phyloP scores from a whole-genome alignment of 805 yeast species.

The Candida pini region DNA sequence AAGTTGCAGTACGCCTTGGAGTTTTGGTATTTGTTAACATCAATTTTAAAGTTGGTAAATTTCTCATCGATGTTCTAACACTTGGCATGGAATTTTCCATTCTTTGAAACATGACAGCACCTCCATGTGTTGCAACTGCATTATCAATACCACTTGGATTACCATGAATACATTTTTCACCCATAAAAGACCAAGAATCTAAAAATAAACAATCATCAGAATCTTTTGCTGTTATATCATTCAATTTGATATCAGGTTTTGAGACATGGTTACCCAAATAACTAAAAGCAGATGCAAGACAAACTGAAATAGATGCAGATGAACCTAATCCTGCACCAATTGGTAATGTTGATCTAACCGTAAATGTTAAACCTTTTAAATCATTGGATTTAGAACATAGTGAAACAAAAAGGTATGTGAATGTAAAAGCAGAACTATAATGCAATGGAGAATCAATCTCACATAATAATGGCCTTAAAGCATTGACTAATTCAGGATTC shows the following conservation, averaged over 20 bases:
- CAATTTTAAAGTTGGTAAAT: slow-evolving; percentile 68
- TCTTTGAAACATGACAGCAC: slow-evolving; percentile 88
- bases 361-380: slow-evolving; percentile 51
- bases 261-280: slow-evolving; percentile 51
- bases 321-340: slow-evolving; percentile 97
- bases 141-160: slow-evolving; percentile 96
- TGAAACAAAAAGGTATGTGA: slow-evolving; percentile 68
- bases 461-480: slow-evolving; percentile 38
- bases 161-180: slow-evolving; percentile 94
- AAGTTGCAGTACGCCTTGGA: slow-evolving; percentile 81
- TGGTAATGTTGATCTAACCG: slow-evolving; percentile 79
- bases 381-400: slow-evolving; percentile 42
- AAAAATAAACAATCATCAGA: slow-evolving; percentile 51
- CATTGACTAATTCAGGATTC: slow-evolving; percentile 50
- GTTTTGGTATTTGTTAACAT: slow-evolving; percentile 78
- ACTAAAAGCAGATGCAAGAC: slow-evolving; percentile 70
- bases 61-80: slow-evolving; percentile 60
- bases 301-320: slow-evolving; percentile 85
- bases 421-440: slow-evolving; percentile 74
- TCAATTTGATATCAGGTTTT: slow-evolving; percentile 29
- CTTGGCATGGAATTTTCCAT: slow-evolving; percentile 49
- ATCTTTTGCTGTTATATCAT: slow-evolving; percentile 31
- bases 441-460: slow-evolving; percentile 53
- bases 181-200: slow-evolving; percentile 85
- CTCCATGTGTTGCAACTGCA: slow-evolving; percentile 93